Evolutionary conservation across 1,284 basidiomycete genomes (phyloP), one percentile per base, ranked within the genome.

Genomic region (Malassezia japonica): DNA sequence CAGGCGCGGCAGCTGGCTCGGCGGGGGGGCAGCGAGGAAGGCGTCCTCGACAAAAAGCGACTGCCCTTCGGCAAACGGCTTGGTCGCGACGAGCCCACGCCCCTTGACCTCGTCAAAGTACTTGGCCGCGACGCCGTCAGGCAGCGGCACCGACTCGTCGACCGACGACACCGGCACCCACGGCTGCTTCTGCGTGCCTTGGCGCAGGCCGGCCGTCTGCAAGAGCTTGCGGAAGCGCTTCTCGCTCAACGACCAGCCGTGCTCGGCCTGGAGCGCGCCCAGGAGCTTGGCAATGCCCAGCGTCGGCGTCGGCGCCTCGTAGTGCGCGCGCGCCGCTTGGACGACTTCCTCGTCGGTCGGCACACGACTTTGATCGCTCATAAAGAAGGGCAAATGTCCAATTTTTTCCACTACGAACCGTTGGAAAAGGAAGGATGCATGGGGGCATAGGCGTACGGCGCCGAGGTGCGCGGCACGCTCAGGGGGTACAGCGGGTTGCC

Each of bases 21-120:
- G 57, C n/a, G 66, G 66, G 3, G 64, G 62, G 1, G 63, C 60
- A 2, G 65, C 36, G 9, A 77, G 62, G 65, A 75, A 78, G 1
- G 77, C 76, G 16, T 76, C 74, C 68, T 91, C 87, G 54, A 82
- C 83, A 84, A 87, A 91, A 5, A 91, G 66, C 8, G 81, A 75
- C 57, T 89, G 85, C 0, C 84, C 86, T 61, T 81, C 78, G 10
- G 75, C 73, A 50, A 90, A 83, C 40, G 78, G 76, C 46, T 81
- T 78, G 23, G 75, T 80, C 1, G 86, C 85, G 1, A 90, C 79
- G 25, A 91, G 76, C 0, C 88, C 88, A 64, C 91, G 90, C 8
- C 87, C 87, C 65, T 84, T 87, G 55, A 78, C 75, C 46, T 78
- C 76, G 43, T 81, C 78, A 65, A 87, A 88, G 74, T 82, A 79